Conservation (phyloP, 306 rosid species). For the Hippophae gyantsensis region DNA sequence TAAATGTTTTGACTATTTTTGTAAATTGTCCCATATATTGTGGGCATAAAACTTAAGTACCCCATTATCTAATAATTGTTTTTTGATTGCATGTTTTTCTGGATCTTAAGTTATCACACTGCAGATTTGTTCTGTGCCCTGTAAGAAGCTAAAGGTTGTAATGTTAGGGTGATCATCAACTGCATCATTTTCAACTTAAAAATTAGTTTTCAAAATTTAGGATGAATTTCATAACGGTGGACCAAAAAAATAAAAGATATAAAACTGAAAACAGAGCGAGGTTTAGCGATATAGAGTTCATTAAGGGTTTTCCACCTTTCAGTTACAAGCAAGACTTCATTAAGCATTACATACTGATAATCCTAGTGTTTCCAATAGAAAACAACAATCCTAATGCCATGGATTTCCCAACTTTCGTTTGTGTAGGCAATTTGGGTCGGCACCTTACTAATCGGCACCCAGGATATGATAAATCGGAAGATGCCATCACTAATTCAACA, state of each 20-base stretch:
- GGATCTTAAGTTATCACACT: background rate
- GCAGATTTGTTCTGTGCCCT: background rate
- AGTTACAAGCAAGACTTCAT: no score
- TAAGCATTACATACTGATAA: no score
- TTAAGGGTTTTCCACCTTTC: no score
- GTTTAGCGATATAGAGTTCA: no score
- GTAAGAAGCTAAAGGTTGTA: constrained; percentile 9
- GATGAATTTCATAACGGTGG: background rate
- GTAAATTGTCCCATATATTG: no score
- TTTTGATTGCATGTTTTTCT: background rate
- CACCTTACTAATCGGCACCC: constrained; percentile 95
- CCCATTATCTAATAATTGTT: no score
- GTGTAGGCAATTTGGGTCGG: constrained; percentile 83
- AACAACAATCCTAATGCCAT: background rate
- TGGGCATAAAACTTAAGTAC: no score
- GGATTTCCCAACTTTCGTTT: constrained; percentile 17
- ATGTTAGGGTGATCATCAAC: no score
- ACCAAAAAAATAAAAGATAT: background rate
- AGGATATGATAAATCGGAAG: constrained; percentile 78
- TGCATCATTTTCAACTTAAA: background rate
- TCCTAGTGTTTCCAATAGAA: no score
- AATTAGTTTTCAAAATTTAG: background rate
- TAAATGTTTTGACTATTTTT: no score
- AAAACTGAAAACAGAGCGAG: no score
- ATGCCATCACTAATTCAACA: constrained; percentile 35